A percentile compares a stretch with the other conserved stretches of the same genome.
Conservation (phyloP, 2,329 filamentous ascomycete genomes). For the Torrubiella hemipterigena region DNA sequence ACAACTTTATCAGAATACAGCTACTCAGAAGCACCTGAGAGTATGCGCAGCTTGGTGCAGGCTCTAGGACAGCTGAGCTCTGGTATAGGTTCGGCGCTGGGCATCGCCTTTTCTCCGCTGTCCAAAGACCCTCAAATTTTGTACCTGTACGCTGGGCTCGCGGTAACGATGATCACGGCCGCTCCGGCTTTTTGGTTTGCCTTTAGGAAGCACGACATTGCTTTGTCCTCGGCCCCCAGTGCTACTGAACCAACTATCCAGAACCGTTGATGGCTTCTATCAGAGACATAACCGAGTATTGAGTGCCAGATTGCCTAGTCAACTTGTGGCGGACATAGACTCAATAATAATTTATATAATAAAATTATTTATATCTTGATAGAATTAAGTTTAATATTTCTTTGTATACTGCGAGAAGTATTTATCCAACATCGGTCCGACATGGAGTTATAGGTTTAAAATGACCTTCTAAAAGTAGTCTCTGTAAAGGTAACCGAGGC, state of each 20-base stretch:
- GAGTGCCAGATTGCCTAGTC: neutral
- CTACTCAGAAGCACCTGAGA: constrained; percentile 26
- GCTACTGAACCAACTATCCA: neutral
- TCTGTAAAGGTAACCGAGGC: neutral
- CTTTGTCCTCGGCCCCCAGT: neutral
- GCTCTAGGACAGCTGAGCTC: constrained; percentile 13
- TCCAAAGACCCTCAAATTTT: constrained; percentile 7
- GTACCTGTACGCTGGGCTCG: neutral
- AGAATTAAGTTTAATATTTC: neutral
- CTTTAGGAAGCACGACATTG: neutral
- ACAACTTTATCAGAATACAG: constrained; percentile 29
- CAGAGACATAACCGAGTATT: neutral
- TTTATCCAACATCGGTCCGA: too few relatives aligned
- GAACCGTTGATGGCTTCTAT: neutral
- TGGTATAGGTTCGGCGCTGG: constrained; percentile 8
- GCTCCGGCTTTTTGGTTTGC: neutral
- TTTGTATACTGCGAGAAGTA: too few relatives aligned
- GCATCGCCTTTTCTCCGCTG: constrained; percentile 10
- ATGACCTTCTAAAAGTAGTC: neutral
- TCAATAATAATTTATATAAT: neutral
- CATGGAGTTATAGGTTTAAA: neutral
- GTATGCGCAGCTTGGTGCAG: constrained; percentile 22
- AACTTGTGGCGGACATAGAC: neutral
- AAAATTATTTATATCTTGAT: neutral
- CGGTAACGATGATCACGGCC: neutral